These are phyloP conservation scores for Carex scoparia DNA, from an alignment of 176 grass and related monocot genomes.

Conservation along the genomic window DNA sequence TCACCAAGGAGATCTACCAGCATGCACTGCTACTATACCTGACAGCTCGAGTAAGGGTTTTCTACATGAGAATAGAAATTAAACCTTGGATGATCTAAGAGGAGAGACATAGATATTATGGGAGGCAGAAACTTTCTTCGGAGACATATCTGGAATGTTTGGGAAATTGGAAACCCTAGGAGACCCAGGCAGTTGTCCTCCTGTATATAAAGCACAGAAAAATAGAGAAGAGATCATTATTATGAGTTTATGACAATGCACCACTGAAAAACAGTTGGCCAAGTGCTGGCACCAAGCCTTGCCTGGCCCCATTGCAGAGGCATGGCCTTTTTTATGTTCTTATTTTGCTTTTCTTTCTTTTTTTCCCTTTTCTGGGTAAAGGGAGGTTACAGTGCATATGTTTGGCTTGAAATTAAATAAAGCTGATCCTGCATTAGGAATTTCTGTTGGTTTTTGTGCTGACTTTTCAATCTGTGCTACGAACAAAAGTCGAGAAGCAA, in stretches of 20 bases:
- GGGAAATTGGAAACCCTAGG: slow-evolving; percentile 83
- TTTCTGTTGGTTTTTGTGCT: background rate
- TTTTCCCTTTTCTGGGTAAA: background rate
- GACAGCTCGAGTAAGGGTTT: background rate
- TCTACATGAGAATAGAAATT: background rate
- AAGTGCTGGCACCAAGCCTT: background rate
- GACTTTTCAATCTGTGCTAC: background rate
- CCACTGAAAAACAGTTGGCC: slow-evolving; percentile 25
- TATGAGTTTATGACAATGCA: slow-evolving; percentile 3
- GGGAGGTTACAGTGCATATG: background rate
- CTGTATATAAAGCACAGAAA: background rate
- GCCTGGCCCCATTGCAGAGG: background rate
- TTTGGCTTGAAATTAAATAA: background rate
- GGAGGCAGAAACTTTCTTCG: slow-evolving; percentile 95
- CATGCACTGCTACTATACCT: background rate
- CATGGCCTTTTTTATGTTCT: background rate
- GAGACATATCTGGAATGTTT: slow-evolving; percentile 97
- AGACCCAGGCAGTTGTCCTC: slow-evolving; percentile 80
- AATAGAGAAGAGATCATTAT: background rate
- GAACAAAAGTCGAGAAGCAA: background rate
- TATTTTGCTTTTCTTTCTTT: background rate
- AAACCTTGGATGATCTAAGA: slow-evolving; percentile 75
- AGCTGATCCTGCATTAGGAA: background rate
- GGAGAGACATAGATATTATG: slow-evolving; percentile 96
- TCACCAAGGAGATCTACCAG: background rate